Conservation (phyloP, 2,329 filamentous ascomycete species). For the Ophiostoma montium region DNA sequence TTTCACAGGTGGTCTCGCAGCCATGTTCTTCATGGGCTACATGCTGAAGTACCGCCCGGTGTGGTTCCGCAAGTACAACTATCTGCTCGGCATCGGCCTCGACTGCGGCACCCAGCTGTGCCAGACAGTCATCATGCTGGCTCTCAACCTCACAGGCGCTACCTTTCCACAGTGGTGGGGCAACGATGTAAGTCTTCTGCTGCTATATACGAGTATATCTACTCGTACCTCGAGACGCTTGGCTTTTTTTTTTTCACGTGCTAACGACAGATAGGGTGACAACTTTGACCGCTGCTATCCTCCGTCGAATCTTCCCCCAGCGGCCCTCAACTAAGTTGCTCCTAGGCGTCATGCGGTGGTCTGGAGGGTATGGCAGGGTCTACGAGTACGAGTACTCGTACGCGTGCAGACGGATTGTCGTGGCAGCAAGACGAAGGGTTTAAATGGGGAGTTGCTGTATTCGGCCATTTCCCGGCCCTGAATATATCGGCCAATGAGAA, state of each 20-base stretch:
- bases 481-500: no score
- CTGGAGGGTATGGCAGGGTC: no score
- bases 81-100: constrained; percentile 26
- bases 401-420: no score
- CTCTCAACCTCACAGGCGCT: constrained; percentile 17
- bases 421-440: no score
- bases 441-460: no score
- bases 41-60: constrained; percentile 17
- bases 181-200: constrained; percentile 13
- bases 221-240: no score
- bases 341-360: no score
- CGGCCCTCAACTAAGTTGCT: neutral
- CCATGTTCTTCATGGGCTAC: constrained; percentile 20
- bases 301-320: constrained; percentile 1
- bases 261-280: neutral
- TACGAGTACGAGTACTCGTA: no score
- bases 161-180: constrained; percentile 20
- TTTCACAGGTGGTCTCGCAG: constrained; percentile 16
- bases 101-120: constrained; percentile 21
- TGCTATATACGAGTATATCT: no score
- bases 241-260: neutral
- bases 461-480: no score
- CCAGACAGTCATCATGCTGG: constrained; percentile 18
- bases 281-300: constrained; percentile 5
- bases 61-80: constrained; percentile 30